Evolutionary conservation across 495 filamentous ascomycete genomes (phyloP), one percentile per base, ranked within the genome.

Genomic region (Penicillium lagena): DNA sequence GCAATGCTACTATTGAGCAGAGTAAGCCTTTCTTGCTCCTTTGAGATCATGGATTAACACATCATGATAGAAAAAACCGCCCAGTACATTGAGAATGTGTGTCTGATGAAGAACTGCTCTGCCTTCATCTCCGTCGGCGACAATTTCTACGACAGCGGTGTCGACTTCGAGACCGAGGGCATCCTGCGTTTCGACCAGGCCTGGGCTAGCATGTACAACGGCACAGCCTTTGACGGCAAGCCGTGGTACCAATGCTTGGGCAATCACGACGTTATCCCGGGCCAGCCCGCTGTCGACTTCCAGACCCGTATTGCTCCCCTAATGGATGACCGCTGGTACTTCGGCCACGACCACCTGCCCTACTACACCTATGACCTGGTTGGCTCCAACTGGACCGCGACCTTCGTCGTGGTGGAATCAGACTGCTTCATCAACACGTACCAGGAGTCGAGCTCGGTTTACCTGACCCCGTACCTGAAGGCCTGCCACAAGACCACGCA

Each of bases 341-440:
- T 55, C 30, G 52, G 52, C 7, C 28, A 44, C 12, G 45, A 55
- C 10, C 37, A 45, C 22, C 35, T 49, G 17, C 52, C 52, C 9
- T 55, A 55, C 30, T 55, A 55, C 27, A 55, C 49, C 38, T 52
- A 55, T 38, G 52, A 55, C 31, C 28, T 55, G 28, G 49, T 38
- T n/a, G 52, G 52, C 17, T 38, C 39, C 10, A 32, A 55, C 38
- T 55, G 52, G 52, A 55, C 42, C 9, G 52, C 52, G 5, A 52
- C 52, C 29, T 49, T 55, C 12, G 49, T 42, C 17, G 52, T 55
- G 12, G 49, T 52, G 6, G 52, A 55, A 38, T 55, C 52, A 2
- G 52, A 55, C 14, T 55, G 52, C 52, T 55, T 55, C 31, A 52
- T 55, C 39, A 31, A 55, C 40, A 46, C 46, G 2, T 55, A 55